These are phyloP conservation scores for Ascosphaera aggregata DNA, from an alignment of 2,329 filamentous ascomycete genomes.

Conservation along the genomic window DNA sequence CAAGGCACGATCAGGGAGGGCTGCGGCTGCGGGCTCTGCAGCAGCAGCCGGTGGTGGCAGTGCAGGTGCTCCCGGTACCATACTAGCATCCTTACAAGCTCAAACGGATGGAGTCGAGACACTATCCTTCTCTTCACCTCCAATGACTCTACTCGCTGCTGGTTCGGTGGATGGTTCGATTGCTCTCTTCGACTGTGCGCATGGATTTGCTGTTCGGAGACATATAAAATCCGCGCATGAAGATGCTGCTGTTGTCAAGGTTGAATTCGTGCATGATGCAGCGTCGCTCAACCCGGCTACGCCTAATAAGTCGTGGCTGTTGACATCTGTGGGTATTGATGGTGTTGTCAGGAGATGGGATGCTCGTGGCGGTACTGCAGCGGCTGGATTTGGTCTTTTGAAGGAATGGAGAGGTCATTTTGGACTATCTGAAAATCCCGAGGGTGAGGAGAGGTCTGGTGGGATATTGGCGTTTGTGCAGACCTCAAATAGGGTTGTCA, in stretches of 20 bases:
- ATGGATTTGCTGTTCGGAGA: conserved; percentile 66
- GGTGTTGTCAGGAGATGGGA: conserved; percentile 85
- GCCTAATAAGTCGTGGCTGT: conserved; percentile 32
- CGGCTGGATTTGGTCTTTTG: conserved; percentile 44
- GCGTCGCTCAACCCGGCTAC: conserved; percentile 11
- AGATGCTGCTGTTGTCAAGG: conserved; percentile 74
- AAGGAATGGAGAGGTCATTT: conserved; percentile 77
- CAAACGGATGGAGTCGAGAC: conserved; percentile 65
- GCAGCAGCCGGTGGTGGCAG: conserved; percentile 23
- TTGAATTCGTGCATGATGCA: conserved; percentile 51
- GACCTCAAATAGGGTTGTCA: conserved; percentile 48
- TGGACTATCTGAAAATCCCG: conserved; percentile 21
- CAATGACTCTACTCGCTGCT: conserved; percentile 35
- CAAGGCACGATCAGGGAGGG: conserved; percentile 7
- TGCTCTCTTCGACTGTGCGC: conserved; percentile 63
- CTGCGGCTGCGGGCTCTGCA: conserved; percentile 7
- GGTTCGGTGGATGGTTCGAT: conserved; percentile 47
- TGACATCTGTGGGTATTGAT: conserved; percentile 82
- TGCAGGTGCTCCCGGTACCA: conserved; percentile 39
- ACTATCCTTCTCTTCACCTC: conserved; percentile 37
- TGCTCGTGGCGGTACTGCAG: conserved; percentile 40
- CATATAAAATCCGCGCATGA: conserved; percentile 67
- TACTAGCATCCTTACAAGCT: conserved; percentile 62
- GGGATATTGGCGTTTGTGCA: conserved; percentile 85
- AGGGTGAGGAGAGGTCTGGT: conserved; percentile 58